Percentiles rank a stretch among this genome's conserved stretches.
Evolutionary conservation across 768 basidiomycete genomes (phyloP).

Genomic region (Clitopilus hobsonii): DNA sequence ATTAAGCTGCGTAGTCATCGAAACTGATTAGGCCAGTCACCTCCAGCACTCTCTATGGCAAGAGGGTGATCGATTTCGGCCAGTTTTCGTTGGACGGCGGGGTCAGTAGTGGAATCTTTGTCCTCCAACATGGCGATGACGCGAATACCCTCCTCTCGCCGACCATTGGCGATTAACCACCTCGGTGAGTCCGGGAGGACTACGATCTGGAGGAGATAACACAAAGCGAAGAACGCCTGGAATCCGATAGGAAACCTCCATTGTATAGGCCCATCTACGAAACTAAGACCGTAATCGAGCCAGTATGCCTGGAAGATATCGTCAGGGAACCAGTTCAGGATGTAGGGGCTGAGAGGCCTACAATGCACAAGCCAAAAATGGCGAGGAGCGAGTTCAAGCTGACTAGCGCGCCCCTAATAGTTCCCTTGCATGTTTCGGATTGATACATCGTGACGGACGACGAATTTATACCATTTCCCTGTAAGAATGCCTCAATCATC

Average conservation of each 20-base stretch:
- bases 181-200: slow-evolving; percentile 34
- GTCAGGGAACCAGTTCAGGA: neutral
- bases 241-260: slow-evolving; percentile 28
- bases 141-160: slow-evolving; percentile 25
- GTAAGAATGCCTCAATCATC: neutral
- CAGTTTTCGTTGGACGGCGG: slow-evolving; percentile 24
- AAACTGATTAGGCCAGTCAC: slow-evolving; percentile 8
- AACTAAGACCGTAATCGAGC: slow-evolving; percentile 37
- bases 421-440: slow-evolving; percentile 32
- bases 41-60: slow-evolving; percentile 31
- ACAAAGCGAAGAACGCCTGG: slow-evolving; percentile 33
- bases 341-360: too few species aligned
- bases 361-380: slow-evolving; percentile 34
- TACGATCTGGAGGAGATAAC: slow-evolving; percentile 26
- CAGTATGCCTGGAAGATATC: slow-evolving; percentile 25
- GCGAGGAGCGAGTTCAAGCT: slow-evolving; percentile 33
- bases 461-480: slow-evolving; percentile 38
- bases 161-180: slow-evolving; percentile 35
- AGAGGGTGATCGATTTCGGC: slow-evolving; percentile 33
- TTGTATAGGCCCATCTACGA: slow-evolving; percentile 22
- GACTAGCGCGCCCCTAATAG: slow-evolving; percentile 28
- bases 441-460: slow-evolving; percentile 37
- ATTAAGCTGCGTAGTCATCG: neutral
- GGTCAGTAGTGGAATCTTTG: slow-evolving; percentile 23
- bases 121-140: slow-evolving; percentile 31